phyloP scores from a whole-genome alignment of 2,329 filamentous ascomycete genomes.

The Penicillium sp. region DNA sequence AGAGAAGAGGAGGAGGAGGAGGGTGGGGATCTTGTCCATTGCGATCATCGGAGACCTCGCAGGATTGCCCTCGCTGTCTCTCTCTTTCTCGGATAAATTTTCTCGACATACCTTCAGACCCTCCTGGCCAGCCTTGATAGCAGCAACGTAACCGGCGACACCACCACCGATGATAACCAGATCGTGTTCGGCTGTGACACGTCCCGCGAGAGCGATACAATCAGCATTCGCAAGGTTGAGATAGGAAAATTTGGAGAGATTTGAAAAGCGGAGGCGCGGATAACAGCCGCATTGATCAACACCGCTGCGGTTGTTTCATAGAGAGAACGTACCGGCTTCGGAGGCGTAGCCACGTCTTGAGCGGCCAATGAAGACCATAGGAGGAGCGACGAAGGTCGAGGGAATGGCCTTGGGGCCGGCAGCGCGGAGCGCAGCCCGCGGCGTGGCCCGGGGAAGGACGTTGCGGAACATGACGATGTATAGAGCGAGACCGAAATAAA shows the following conservation, averaged over 20 bases:
- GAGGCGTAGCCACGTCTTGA: constrained; percentile 54
- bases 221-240: constrained; percentile 14
- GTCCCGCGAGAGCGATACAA: constrained; percentile 9
- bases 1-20: no score
- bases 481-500: constrained; percentile 17
- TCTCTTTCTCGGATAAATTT: neutral
- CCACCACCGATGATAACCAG: constrained; percentile 96
- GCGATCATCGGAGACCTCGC: no score
- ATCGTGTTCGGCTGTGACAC: constrained; percentile 74
- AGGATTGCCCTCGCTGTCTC: no score
- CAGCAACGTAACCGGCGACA: constrained; percentile 96
- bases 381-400: constrained; percentile 32
- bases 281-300: constrained; percentile 3
- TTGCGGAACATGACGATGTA: constrained; percentile 47
- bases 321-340: constrained; percentile 38
- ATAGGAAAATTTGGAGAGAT: no score
- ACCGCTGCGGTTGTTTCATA: neutral
- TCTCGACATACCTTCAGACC: constrained; percentile 72
- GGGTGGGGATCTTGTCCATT: no score
- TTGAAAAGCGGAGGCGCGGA: constrained; percentile 12
- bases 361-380: constrained; percentile 43
- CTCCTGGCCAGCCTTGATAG: constrained; percentile 97
- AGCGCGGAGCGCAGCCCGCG: constrained; percentile 40
- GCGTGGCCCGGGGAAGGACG: constrained; percentile 45
- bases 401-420: constrained; percentile 32